phyloP scores from a whole-genome alignment of 371 early-diverging fungal species.

The Saksenaea oblongispora region DNA sequence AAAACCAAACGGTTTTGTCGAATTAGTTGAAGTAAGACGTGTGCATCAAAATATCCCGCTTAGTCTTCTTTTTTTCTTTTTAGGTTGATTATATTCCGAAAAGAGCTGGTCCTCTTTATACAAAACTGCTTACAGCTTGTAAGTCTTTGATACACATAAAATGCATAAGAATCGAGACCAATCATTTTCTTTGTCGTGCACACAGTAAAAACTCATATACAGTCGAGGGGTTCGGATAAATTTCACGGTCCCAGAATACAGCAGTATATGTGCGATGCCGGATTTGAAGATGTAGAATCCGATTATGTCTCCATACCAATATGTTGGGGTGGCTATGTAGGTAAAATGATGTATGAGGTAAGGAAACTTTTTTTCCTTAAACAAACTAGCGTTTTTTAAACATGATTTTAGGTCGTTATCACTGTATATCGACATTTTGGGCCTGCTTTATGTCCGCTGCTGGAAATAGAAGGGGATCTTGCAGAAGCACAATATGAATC shows the following conservation, averaged over 20 bases:
- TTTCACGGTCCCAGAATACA: slow-evolving; percentile 20
- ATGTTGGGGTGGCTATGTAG: slow-evolving; percentile 48
- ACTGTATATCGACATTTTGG: slow-evolving; percentile 20
- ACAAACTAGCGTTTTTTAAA: not conserved
- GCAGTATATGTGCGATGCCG: slow-evolving; percentile 21
- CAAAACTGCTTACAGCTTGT: slow-evolving; percentile 4
- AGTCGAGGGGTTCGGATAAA: not conserved
- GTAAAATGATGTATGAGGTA: slow-evolving; percentile 45
- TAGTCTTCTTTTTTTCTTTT: not conserved
- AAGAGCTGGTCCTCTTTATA: slow-evolving; percentile 20
- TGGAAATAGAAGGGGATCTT: slow-evolving; percentile 22
- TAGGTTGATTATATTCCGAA: slow-evolving; percentile 18
- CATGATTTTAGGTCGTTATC: slow-evolving; percentile 15
- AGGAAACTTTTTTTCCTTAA: not conserved
- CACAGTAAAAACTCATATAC: not conserved
- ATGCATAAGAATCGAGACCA: not conserved
- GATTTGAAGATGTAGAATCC: slow-evolving; percentile 25
- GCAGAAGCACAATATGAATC: slow-evolving; percentile 20
- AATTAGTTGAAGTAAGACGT: slow-evolving; percentile 31
- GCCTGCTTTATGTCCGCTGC: slow-evolving; percentile 15
- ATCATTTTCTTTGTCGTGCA: not conserved
- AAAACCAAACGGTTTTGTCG: slow-evolving; percentile 41
- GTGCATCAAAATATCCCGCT: no score
- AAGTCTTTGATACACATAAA: not conserved
- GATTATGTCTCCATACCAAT: slow-evolving; percentile 42